phyloP scores from a whole-genome alignment of 129 eudicot species.

The Flaveria linearis region DNA sequence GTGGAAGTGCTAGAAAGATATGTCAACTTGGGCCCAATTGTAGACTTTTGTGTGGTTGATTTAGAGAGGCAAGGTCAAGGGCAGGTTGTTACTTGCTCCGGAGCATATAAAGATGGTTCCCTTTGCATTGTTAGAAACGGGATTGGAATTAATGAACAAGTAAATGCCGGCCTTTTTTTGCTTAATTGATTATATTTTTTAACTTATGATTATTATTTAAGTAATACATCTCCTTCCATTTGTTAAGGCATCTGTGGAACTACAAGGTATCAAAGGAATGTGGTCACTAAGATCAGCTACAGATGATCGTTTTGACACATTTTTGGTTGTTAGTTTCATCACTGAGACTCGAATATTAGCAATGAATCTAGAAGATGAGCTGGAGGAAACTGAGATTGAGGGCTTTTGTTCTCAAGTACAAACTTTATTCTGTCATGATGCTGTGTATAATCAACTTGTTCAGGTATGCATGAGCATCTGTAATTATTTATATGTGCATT shows the following conservation, averaged over 20 bases:
- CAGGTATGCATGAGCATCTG: slow-evolving; percentile 53
- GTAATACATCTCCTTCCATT: background rate
- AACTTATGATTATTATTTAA: background rate
- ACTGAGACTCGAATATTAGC: slow-evolving; percentile 90
- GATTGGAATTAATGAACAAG: slow-evolving; percentile 96
- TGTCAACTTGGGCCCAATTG: slow-evolving; percentile 90
- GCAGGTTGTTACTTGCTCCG: slow-evolving; percentile 99
- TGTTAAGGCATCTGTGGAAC: slow-evolving; percentile 90
- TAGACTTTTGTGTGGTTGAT: slow-evolving; percentile 96
- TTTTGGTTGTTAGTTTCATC: slow-evolving; percentile 93
- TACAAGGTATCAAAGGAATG: slow-evolving; percentile 98
- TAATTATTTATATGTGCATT: background rate
- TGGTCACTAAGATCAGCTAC: slow-evolving; percentile 92
- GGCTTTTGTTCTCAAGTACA: slow-evolving; percentile 84
- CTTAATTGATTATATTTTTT: background rate
- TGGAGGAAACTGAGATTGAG: slow-evolving; percentile 91
- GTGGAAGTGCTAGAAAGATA: slow-evolving; percentile 88
- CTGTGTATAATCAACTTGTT: slow-evolving; percentile 73
- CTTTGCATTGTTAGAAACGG: slow-evolving; percentile 95
- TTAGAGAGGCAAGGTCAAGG: slow-evolving; percentile 99
- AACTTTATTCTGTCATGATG: slow-evolving; percentile 91
- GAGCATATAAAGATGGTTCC: slow-evolving; percentile 97
- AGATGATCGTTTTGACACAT: slow-evolving; percentile 83
- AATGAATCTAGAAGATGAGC: slow-evolving; percentile 87
- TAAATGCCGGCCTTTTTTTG: background rate